phyloP scores from a whole-genome alignment of 2,329 filamentous ascomycete species.

The Arthroderma sp. region DNA sequence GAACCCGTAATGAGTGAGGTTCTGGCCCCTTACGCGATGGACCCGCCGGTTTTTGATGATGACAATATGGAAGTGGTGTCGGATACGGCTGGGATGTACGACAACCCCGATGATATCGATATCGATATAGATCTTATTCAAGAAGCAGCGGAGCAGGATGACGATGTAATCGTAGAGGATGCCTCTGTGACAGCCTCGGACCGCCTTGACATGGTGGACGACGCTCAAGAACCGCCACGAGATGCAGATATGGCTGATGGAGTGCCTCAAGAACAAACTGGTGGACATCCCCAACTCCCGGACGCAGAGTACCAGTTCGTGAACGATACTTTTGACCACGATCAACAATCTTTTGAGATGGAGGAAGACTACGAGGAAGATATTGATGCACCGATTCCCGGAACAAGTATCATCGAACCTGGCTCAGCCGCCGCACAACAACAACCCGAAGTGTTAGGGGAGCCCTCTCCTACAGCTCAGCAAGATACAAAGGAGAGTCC shows the following conservation, averaged over 20 bases:
- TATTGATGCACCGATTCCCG: constrained; percentile 19
- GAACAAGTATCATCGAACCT: constrained; percentile 1
- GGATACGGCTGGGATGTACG: constrained; percentile 26
- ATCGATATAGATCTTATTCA: constrained; percentile 46
- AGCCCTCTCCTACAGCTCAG: too few species aligned
- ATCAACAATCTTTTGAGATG: constrained; percentile 19
- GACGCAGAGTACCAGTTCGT: constrained; percentile 15
- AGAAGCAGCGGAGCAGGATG: constrained; percentile 34
- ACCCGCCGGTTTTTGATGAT: constrained; percentile 27
- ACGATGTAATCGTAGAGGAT: constrained; percentile 45
- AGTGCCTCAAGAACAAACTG: constrained; percentile 16
- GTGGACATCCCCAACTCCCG: constrained; percentile 3
- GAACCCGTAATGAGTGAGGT: too few species aligned
- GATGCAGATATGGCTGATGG: constrained; percentile 38
- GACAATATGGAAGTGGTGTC: constrained; percentile 34
- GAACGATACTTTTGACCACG: neutral
- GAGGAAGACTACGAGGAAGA: constrained; percentile 27
- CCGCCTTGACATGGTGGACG: constrained; percentile 19
- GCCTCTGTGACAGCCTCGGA: constrained; percentile 29
- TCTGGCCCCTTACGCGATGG: constrained; percentile 18
- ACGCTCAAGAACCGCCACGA: constrained; percentile 18
- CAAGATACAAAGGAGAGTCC: too few species aligned
- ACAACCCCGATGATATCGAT: constrained; percentile 30
- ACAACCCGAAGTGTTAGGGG: too few species aligned
- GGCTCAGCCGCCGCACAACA: neutral